phyloP scores from a whole-genome alignment of 2,329 filamentous ascomycete species.

The Aspergillus fumigatiaffinis region DNA sequence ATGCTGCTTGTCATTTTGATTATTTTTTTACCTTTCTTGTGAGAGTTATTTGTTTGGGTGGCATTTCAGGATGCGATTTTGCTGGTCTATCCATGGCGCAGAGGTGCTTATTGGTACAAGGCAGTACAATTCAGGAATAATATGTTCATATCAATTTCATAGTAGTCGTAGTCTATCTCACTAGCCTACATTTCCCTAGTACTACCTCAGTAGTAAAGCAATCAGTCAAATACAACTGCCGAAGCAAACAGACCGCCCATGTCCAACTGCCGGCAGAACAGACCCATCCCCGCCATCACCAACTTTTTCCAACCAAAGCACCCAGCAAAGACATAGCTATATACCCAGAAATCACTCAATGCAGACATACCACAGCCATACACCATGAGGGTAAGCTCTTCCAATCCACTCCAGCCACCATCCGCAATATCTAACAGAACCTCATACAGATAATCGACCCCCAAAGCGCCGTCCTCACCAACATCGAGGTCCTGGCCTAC shows the following conservation, averaged over 20 bases:
- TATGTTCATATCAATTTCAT: slow-evolving; percentile 11
- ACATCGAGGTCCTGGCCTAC: slow-evolving; percentile 43
- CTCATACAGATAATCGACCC: slow-evolving; percentile 39
- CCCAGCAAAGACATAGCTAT: slow-evolving; percentile 2
- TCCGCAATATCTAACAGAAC: not conserved
- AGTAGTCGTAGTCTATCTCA: not conserved
- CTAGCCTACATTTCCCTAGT: not conserved
- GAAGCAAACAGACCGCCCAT: not conserved
- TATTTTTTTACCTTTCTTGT: slow-evolving; percentile 24
- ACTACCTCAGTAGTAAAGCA: not conserved
- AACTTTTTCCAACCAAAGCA: slow-evolving; percentile 5
- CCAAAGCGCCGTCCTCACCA: slow-evolving; percentile 42
- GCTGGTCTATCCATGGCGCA: slow-evolving; percentile 27
- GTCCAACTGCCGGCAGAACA: slow-evolving; percentile 19
- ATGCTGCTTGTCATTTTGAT: slow-evolving; percentile 26
- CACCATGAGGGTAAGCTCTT: slow-evolving; percentile 22
- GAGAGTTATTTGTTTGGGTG: slow-evolving; percentile 32
- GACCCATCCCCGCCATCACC: slow-evolving; percentile 16
- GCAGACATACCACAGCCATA: not conserved
- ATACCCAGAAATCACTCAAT: not conserved
- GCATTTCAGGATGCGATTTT: slow-evolving; percentile 28
- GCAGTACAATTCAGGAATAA: slow-evolving; percentile 23
- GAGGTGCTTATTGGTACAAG: slow-evolving; percentile 26
- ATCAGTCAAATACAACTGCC: not conserved
- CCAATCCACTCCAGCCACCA: not conserved